Evolutionary conservation across 2,329 filamentous ascomycete genomes (phyloP).

Genomic region (Fusarium fracticaudum): DNA sequence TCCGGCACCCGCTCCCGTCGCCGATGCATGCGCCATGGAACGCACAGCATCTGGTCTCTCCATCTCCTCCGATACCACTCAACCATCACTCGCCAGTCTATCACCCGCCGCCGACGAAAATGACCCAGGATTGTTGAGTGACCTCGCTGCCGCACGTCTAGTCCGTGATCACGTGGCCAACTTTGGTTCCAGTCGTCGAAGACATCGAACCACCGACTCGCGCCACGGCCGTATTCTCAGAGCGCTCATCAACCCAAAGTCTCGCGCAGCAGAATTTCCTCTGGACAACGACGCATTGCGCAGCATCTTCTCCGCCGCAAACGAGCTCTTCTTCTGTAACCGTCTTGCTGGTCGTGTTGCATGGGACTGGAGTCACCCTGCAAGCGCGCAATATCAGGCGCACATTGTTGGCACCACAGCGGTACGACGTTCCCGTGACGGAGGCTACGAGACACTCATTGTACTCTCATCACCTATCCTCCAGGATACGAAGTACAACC

Average conservation of each 20-base stretch:
- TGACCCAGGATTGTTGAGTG: conserved; percentile 51
- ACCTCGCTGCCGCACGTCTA: conserved; percentile 58
- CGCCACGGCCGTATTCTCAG: conserved; percentile 67
- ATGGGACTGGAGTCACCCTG: conserved; percentile 69
- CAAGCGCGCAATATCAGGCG: conserved; percentile 59
- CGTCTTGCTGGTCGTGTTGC: conserved; percentile 65
- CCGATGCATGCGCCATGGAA: conserved; percentile 52
- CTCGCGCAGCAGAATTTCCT: conserved; percentile 56
- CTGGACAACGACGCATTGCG: conserved; percentile 67
- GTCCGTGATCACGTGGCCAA: conserved; percentile 59
- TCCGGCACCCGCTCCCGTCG: neutral
- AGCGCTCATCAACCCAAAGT: conserved; percentile 63
- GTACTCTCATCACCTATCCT: conserved; percentile 69
- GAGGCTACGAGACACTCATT: conserved; percentile 71
- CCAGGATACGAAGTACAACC: conserved; percentile 64
- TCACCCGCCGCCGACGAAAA: conserved; percentile 43
- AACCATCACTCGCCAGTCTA: conserved; percentile 42
- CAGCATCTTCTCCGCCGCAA: conserved; percentile 68
- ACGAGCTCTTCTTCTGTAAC: conserved; percentile 70
- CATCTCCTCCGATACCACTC: conserved; percentile 55
- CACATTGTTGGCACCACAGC: conserved; percentile 72
- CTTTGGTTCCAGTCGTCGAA: conserved; percentile 46
- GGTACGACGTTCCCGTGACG: conserved; percentile 56
- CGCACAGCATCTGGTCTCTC: conserved; percentile 60
- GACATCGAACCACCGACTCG: conserved; percentile 57